Evolutionary conservation across 352 stramenopile genomes (phyloP), one percentile per base, ranked within the genome.

Genomic region (Elongisporangium senticosum): DNA sequence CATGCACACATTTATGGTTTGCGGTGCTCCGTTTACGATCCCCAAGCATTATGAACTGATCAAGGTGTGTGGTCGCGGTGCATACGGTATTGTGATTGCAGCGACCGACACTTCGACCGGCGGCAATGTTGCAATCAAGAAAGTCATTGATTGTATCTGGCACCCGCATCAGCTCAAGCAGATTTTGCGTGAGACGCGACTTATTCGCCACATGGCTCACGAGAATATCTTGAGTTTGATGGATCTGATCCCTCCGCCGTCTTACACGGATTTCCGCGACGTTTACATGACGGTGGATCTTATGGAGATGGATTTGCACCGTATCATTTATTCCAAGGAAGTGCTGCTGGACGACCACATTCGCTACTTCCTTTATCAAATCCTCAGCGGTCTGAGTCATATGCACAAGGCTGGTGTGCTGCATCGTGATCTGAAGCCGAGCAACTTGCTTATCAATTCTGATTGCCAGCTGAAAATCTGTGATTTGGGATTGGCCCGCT

Each of bases 381-480:
- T 96, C 60, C 74, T 96, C 24, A 92, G 83, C n/a, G 88, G 87
- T 3, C 65, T 95, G 56, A 81, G 79, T 56, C 85, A 95, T 72
- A 95, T 95, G 86, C 86, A 95, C 65, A 85, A 77, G 23, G 83
- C 83, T 17, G 86, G 85, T 17, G 83, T 95, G 48, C 66, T 95
- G 51, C 86, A 95, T 64, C 85, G 86, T 40, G 86, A 95, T 64
- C 62, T 95, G 7, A 95, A 95, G 66, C 86, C 86, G 0, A 93
- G 85, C 59, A 95, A 95, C 43, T 51, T 95, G 64, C 84, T 95
- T 39, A 89, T 94, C 60, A 95, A 95, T 64, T 94, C 84, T 17
- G 97, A 98, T 64, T 98, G 95, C 55, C 79, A 98, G 66, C 79
- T 99, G 43, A 98, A 98, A 71, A 97, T 99, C 63, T 98, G 96